phyloP scores from a whole-genome alignment of 164 flowering plant genomes.

The Vitis amurensis region DNA sequence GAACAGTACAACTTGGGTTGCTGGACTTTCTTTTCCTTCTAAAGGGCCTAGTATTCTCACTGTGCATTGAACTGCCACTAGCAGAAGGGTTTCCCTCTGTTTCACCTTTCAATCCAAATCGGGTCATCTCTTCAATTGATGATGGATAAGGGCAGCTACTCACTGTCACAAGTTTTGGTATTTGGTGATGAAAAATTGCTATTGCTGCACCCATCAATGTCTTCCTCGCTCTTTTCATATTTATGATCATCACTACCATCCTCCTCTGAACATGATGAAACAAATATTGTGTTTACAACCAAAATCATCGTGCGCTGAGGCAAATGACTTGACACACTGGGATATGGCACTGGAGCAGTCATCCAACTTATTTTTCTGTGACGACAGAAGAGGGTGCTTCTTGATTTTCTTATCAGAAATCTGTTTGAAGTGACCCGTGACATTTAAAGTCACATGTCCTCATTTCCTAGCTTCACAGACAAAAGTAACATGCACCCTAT shows the following conservation, averaged over 20 bases:
- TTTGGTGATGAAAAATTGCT: slow-evolving; percentile 25
- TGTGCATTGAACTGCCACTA: slow-evolving; percentile 26
- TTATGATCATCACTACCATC: slow-evolving; percentile 35
- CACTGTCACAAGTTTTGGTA: slow-evolving; percentile 33
- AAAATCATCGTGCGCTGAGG: slow-evolving; percentile 16
- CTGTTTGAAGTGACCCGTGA: no score
- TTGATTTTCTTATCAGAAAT: no score
- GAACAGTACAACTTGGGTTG: slow-evolving; percentile 10
- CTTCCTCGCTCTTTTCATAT: slow-evolving; percentile 23
- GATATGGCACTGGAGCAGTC: no score
- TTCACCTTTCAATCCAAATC: slow-evolving; percentile 66
- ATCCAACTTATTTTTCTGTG: no score
- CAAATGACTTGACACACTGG: no score
- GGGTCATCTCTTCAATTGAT: slow-evolving; percentile 66
- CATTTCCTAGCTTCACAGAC: no score
- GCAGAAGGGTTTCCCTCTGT: slow-evolving; percentile 17
- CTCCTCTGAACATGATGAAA: slow-evolving; percentile 76
- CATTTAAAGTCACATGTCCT: no score
- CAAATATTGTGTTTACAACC: slow-evolving; percentile 65
- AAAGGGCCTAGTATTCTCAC: slow-evolving; percentile 13
- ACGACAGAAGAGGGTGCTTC: no score
- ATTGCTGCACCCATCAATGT: slow-evolving; percentile 9
- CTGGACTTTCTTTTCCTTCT: slow-evolving; percentile 55
- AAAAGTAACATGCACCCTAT: no score
- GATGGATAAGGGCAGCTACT: slow-evolving; percentile 94